Base-by-base conservation (phyloP, 371 early-diverging fungal species). In the Actinomortierella ambigua region DNA sequence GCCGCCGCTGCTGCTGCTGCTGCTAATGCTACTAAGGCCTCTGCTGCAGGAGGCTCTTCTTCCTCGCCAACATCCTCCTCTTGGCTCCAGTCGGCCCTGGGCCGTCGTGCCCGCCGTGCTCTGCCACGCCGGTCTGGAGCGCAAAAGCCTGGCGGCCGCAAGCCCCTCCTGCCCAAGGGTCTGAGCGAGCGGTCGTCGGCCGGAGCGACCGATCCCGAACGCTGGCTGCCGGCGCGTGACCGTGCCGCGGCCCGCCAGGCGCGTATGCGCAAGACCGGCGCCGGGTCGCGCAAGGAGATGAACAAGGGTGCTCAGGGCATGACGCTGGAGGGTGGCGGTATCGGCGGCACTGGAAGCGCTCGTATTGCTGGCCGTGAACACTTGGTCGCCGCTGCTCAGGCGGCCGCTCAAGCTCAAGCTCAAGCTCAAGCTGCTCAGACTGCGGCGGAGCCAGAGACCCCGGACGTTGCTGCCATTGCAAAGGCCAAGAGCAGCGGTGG, bases 211-310 rank as follows among this genome's bases (percentile, higher is more conserved):
- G 90, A 92, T 78, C 91, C 91, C 28, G 90, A 92, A 65, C 81
- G 93, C 34, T 92, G 93, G 93, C 28, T 91, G 52, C 88, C 91
- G 6, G 87, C 85, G 53, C 82, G 85, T 6, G 89, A 90, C 49
- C 78, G 92, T 34, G 80, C 88, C 5, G 79, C 83, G 9, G 82
- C 78, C 28, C 77, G 69, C 20, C 81, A 86, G 79, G 82, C 85
- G 2, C 80, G 85, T 34, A 87, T 80, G 27, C 80, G 81, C 55
- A 88, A 85, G 68, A 81, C 85, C 1, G 65, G 76, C 22, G 76
- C 57, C 28, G 77, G 73, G 7, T 68, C 71, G 3, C 60, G 50
- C 28, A 71, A 59, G 50, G 73, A 71, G 18, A 69, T 82, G 57
- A 65, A 65, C 49, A 81, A 81, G 53, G 87, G 86, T 3, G 77